Evolutionary conservation across 1,284 basidiomycete genomes (phyloP), one percentile per base, ranked within the genome.

Genomic region (Malassezia cuniculi): DNA sequence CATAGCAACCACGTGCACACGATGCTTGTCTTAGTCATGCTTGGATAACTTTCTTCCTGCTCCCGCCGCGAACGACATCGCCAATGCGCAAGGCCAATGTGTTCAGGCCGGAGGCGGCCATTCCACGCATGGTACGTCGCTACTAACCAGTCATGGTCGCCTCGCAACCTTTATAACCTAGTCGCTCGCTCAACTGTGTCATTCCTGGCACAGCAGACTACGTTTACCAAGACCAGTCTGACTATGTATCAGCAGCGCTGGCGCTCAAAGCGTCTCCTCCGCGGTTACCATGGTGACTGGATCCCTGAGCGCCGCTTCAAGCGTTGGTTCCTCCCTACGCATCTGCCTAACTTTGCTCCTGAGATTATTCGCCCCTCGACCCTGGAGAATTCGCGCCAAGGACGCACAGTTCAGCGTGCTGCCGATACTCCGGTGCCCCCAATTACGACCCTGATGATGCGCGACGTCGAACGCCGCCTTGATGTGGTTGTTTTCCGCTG

Each of bases 231-330:
- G 36, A 75, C 78, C 3, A 69, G 69, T 44, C 68, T 73, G 41
- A 81, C 82, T 0, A 75, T 95, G 34, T 95, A 84, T 71, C 84
- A 93, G 69, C 83, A 94, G 64, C 80, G 89, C 27, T 95, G 86
- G 84, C 74, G 73, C 17, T 77, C 85, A 12, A 95, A 94, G 70
- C 76, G 80, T n/a, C 77, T 89, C 47, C 76, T 86, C 21, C 79
- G 89, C 42, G 87, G 79, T 4, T 97, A 97, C 73, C 90, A 97
- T 67, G 89, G 89, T 27, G 89, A 97, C 74, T 82, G 78, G 69
- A 86, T 95, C 49, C 80, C 80, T 39, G 85, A 90, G 71, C 82
- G 81, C 59, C 78, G 80, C 27, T 95, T 95, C 76, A 89, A 90
- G 68, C 78, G 83, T 36, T 90, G 86, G 82, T 95, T 86, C 69